Base-by-base conservation (phyloP, 331 rosid species). In the Rosa hybrid region DNA sequence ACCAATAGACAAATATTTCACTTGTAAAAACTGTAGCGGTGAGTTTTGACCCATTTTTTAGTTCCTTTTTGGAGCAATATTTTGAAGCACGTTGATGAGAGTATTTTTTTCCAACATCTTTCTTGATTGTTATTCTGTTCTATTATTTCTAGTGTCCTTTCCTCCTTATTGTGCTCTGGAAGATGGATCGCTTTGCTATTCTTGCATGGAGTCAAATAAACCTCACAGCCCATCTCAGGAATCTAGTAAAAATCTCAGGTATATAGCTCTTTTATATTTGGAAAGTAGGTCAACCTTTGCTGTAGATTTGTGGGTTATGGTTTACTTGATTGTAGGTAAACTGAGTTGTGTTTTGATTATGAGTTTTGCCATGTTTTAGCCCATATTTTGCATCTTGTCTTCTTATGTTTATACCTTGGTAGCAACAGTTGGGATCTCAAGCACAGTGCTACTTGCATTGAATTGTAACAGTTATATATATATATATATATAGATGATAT, bases 21-120 rank as follows among this genome's bases (percentile, higher is more conserved):
- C 93, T 62, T 95, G 99, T 87, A 83, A 85, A 86, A 86, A 84
- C 44, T 93, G 99, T 87, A 88, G 86, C 89, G 99, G 98, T 95
- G 82, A 85, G 94, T 60, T 68, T 81, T 27, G 79, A 50, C 20
- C 21, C 4, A 5, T 2, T 39, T 46, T 72, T 38, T n/a, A 3
- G 12, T 65, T 25, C 81, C n/a, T 75, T 13, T 5, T 27, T 84
- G 38, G 8, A 50, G 69, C n/a, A 51, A 46, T 42, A 42, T 85
- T 16, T 68, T 75, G 46, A 2, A 64, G 12, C 30, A 78, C 39
- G 53, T 50, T 44, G 51, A 16, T 68, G 42, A 30, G 39, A 65
- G 48, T 7, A 65, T 8, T 57, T 68, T 44, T 10, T 9, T 30
- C 8, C 8, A 65, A 60, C 27, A 20, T 65, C 39, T 42, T 8